Conservation (phyloP, 352 stramenopile species). For the Phytopythium aichiense region DNA sequence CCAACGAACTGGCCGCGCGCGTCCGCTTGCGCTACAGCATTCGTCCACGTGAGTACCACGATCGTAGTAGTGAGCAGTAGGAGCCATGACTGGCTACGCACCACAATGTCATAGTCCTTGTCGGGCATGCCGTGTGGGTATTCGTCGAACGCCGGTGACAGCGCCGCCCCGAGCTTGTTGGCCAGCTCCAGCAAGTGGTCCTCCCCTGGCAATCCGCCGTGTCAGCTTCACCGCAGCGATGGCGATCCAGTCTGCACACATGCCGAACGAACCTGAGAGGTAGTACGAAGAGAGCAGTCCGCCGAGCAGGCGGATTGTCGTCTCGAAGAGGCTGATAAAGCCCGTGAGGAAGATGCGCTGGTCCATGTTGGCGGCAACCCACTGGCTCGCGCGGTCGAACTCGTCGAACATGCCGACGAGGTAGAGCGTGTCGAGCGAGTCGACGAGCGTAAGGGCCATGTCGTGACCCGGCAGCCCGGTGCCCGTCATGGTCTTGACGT, state of each 20-base stretch:
- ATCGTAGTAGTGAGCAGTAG: not conserved
- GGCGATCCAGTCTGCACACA: too few species aligned
- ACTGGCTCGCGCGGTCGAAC: conserved; percentile 65
- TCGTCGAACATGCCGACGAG: conserved; percentile 75
- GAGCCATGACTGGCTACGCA: conserved; percentile 9
- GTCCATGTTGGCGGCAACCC: conserved; percentile 63
- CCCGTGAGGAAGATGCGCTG: conserved; percentile 54
- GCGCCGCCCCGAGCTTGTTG: conserved; percentile 54
- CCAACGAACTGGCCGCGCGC: conserved; percentile 39
- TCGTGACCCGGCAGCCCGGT: conserved; percentile 56
- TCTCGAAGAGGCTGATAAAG: conserved; percentile 79
- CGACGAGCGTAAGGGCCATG: conserved; percentile 75
- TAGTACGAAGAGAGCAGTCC: conserved; percentile 68
- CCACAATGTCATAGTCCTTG: conserved; percentile 67
- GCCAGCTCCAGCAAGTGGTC: conserved; percentile 53
- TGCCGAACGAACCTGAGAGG: conserved; percentile 32
- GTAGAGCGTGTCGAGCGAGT: conserved; percentile 77
- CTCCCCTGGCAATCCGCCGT: conserved; percentile 24
- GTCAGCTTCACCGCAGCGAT: not conserved
- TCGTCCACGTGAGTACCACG: not conserved
- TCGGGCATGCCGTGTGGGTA: conserved; percentile 51
- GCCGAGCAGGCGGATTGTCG: conserved; percentile 72
- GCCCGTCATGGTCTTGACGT: conserved; percentile 55
- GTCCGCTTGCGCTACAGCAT: conserved; percentile 26
- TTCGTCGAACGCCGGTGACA: conserved; percentile 52